A percentile compares a stretch with the other conserved stretches of the same genome.
Evolutionary conservation across 169 alveolate species (phyloP).

Genomic region (Cryptosporidium ryanae): DNA sequence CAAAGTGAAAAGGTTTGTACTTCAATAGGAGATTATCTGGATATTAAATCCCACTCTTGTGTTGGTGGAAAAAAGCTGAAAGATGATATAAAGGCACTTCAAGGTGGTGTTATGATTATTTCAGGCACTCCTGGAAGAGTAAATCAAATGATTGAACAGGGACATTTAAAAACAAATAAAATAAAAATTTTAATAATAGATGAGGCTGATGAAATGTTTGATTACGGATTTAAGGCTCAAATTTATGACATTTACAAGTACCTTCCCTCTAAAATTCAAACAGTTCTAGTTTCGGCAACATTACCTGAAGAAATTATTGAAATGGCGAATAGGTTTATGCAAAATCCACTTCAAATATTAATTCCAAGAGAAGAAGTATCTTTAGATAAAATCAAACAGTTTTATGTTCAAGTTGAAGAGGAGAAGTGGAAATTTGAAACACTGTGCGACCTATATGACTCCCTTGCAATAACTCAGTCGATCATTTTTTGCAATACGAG

Average conservation of each 20-base stretch:
- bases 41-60: constrained; percentile 94
- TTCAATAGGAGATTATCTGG: constrained; percentile 97
- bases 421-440: constrained; percentile 99
- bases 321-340: constrained; percentile 97
- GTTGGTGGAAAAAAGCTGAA: constrained; percentile 96
- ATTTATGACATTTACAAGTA: constrained; percentile 96
- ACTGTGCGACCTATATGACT: constrained; percentile 97
- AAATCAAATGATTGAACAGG: constrained; percentile 96
- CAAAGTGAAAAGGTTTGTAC: constrained; percentile 96
- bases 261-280: constrained; percentile 96
- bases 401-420: constrained; percentile 96
- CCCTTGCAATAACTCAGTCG: constrained; percentile 98
- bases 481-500: constrained; percentile 98
- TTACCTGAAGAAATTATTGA: constrained; percentile 97
- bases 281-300: constrained; percentile 98
- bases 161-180: constrained; percentile 93
- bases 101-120: constrained; percentile 97
- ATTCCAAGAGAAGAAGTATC: constrained; percentile 98
- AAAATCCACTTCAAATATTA: constrained; percentile 96
- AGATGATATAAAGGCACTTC: constrained; percentile 96
- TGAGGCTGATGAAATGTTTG: constrained; percentile 99
- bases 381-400: constrained; percentile 98
- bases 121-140: constrained; percentile 99
- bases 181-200: constrained; percentile 96
- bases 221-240: constrained; percentile 96